Evolutionary conservation across 805 yeast species (phyloP).

Genomic region (Grigorovia transvaalensis): DNA sequence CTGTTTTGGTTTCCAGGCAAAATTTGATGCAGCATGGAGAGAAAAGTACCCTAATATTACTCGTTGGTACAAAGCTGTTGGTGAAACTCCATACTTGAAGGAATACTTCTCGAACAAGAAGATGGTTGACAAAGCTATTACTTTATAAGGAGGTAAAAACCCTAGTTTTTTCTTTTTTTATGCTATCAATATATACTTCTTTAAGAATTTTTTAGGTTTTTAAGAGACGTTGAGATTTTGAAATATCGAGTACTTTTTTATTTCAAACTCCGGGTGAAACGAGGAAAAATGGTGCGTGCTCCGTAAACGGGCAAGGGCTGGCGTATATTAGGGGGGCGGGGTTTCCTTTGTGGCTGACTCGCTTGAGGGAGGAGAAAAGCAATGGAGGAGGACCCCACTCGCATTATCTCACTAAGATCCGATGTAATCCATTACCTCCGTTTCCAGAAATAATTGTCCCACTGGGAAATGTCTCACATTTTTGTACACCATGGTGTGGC

Average conservation of each 20-base stretch:
- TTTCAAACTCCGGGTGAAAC: too few species aligned
- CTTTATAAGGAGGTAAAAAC: neutral
- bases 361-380: too few species aligned
- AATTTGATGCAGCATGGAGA: constrained; percentile 59
- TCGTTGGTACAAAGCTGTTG: constrained; percentile 6
- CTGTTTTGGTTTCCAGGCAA: constrained; percentile 30
- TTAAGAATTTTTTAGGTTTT: neutral
- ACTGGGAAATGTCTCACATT: neutral
- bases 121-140: neutral
- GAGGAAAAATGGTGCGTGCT: too few species aligned
- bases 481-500: neutral
- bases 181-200: too few species aligned
- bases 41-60: constrained; percentile 45
- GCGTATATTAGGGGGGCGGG: neutral
- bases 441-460: neutral
- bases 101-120: constrained; percentile 3
- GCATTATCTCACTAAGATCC: neutral
- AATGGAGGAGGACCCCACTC: too few species aligned
- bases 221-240: too few species aligned
- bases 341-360: too few species aligned
- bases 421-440: neutral
- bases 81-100: constrained; percentile 5
- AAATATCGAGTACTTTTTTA: neutral
- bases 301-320: neutral
- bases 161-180: neutral